phyloP scores from a whole-genome alignment of 192 early-diverging fungal genomes.

The Linnemannia hyalina region DNA sequence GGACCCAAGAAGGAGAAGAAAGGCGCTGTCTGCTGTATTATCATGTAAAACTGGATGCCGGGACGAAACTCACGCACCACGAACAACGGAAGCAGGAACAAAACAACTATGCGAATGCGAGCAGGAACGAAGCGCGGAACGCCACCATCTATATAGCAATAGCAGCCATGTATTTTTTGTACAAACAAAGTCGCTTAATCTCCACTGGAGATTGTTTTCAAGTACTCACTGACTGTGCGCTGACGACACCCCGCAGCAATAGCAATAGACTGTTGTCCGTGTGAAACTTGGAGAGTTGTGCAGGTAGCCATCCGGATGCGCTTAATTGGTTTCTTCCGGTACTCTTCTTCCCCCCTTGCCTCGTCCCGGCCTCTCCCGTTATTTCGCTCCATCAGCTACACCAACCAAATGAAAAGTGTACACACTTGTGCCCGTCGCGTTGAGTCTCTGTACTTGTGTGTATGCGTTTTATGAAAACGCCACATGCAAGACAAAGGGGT shows the following conservation, averaged over 20 bases:
- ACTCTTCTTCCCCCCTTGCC: neutral
- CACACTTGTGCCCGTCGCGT: neutral
- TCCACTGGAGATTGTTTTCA: neutral
- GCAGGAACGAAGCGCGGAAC: neutral
- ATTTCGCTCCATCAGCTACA: too few species aligned
- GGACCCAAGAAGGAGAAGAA: slow-evolving; percentile 24
- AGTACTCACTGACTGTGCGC: neutral
- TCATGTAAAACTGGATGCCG: slow-evolving; percentile 18
- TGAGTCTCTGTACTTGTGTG: too few species aligned
- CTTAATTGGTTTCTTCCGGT: neutral
- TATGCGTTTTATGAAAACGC: too few species aligned
- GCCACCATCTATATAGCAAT: neutral
- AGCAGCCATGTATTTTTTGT: neutral
- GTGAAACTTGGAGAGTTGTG: neutral
- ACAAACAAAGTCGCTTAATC: neutral
- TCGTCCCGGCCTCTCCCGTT: neutral
- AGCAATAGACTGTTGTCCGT: neutral
- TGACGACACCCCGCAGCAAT: neutral
- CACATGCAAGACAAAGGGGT: too few species aligned
- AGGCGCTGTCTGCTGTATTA: slow-evolving; percentile 22
- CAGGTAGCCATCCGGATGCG: neutral
- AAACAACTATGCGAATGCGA: neutral
- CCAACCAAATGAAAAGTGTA: neutral
- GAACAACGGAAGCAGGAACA: neutral
- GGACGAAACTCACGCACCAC: neutral